Base-by-base conservation (phyloP, 2,329 filamentous ascomycete species). In the Paecilomyces formosus region DNA sequence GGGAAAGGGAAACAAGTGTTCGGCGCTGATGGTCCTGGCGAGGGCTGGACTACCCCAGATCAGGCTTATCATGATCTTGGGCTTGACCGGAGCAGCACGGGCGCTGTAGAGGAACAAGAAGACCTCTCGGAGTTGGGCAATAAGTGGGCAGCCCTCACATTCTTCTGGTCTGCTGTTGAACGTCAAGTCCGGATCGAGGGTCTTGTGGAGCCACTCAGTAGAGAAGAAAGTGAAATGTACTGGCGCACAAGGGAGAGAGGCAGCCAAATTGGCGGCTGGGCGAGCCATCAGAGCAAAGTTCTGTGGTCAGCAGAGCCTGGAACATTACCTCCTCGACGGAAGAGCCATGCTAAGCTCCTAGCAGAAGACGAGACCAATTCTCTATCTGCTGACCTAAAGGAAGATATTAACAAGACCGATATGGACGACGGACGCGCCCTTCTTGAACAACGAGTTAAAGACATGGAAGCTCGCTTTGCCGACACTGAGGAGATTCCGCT, bases 141-240 rank as follows among this genome's bases (percentile, higher is more conserved):
- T 74, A 83, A 84, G 28, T 88, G 88, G 77, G 93, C 90, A 0
- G 86, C 86, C 54, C 79, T 99, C 66, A 91, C 90, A 4, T 99
- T 99, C 73, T 92, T 87, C 85, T 99, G 94, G 94, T 84, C 87
- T 64, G 81, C 85, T 57, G 74, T 94, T 60, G 92, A 99, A 79
- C 81, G 93, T 6, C 94, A 97, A 79, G 90, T 99, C 2, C 80
- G 95, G 8, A 87, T 99, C 18, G 94, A 99, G 75, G 94, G 94
- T 1, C 70, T 73, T 4, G 83, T 88, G 0, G 86, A 88, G 73
- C 78, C 90, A 49, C 74, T 96, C 59, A 78, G 79, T 0, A 68
- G 75, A 0, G 88, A 85, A 66, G 92, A 97, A 78, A 92, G 88
- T 64, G 84, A 87, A 74, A 71, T 80, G 2, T 87, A 87, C 71